A percentile compares a stretch with the other conserved stretches of the same genome.
These are phyloP conservation scores for Tolypocladium nubicola DNA, from an alignment of 2,329 filamentous ascomycete genomes.

Conservation along the genomic window DNA sequence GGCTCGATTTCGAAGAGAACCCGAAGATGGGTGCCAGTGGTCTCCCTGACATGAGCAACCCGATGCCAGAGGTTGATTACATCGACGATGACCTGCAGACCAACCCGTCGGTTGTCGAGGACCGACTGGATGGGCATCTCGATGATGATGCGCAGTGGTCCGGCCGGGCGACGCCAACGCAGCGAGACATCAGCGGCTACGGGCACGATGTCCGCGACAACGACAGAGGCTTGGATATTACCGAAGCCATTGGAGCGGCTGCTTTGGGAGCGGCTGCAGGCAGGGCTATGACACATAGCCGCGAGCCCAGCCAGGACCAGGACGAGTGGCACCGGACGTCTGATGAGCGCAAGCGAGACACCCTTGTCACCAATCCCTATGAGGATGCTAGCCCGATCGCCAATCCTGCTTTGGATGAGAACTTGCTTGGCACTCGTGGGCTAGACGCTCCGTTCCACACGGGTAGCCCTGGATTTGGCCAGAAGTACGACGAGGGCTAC, in stretches of 20 bases:
- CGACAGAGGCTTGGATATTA: slow-evolving; percentile 28
- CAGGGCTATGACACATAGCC: slow-evolving; percentile 35
- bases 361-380: slow-evolving; percentile 56
- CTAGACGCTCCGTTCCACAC: slow-evolving; percentile 36
- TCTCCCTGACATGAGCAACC: slow-evolving; percentile 56
- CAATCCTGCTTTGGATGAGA: slow-evolving; percentile 40
- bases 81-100: slow-evolving; percentile 60
- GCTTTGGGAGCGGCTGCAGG: slow-evolving; percentile 40
- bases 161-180: slow-evolving; percentile 42
- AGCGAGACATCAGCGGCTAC: slow-evolving; percentile 15
- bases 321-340: slow-evolving; percentile 56
- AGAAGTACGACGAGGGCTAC: slow-evolving; percentile 77
- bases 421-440: slow-evolving; percentile 31
- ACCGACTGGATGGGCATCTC: slow-evolving; percentile 48
- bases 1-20: slow-evolving; percentile 40
- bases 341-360: slow-evolving; percentile 54
- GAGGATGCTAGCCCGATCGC: slow-evolving; percentile 53
- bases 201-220: slow-evolving; percentile 22
- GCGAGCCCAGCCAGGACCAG: slow-evolving; percentile 44
- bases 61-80: slow-evolving; percentile 70
- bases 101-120: slow-evolving; percentile 75
- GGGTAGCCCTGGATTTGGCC: slow-evolving; percentile 46
- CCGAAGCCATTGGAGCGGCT: slow-evolving; percentile 43
- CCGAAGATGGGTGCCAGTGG: slow-evolving; percentile 57
- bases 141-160: slow-evolving; percentile 36